phyloP scores from a whole-genome alignment of 2,329 filamentous ascomycete species.

The Sclerotinia sclerotiorum region DNA sequence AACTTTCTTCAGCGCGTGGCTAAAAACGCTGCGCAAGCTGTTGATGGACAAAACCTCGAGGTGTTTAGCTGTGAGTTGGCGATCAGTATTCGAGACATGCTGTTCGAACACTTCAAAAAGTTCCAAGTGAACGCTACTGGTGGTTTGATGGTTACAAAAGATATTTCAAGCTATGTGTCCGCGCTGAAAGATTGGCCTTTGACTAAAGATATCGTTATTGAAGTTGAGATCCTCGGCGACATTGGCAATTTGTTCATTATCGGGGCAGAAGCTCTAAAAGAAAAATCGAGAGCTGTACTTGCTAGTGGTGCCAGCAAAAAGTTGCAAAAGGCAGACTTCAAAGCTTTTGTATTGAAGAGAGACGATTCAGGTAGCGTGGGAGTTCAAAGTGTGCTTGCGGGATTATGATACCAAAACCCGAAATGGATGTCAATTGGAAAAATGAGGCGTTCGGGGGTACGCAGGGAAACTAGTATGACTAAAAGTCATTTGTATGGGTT shows the following conservation, averaged over 20 bases:
- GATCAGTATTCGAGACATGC: constrained; percentile 69
- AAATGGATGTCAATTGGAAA: constrained; percentile 21
- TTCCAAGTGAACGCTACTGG: constrained; percentile 92
- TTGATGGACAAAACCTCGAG: constrained; percentile 82
- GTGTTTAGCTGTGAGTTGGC: constrained; percentile 83
- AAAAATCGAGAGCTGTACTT: constrained; percentile 62
- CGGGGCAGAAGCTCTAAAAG: constrained; percentile 72
- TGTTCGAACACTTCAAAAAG: constrained; percentile 92
- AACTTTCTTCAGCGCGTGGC: constrained; percentile 73
- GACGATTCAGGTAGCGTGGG: constrained; percentile 81
- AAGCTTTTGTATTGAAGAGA: constrained; percentile 78
- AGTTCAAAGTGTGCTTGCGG: constrained; percentile 76
- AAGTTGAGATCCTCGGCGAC: constrained; percentile 84
- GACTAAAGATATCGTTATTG: constrained; percentile 63
- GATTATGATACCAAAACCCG: constrained; percentile 35
- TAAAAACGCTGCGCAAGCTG: constrained; percentile 60
- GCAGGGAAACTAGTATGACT: neutral
- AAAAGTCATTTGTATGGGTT: constrained; percentile 1
- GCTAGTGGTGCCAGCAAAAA: constrained; percentile 50
- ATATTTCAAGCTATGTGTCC: constrained; percentile 89
- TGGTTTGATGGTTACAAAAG: constrained; percentile 92
- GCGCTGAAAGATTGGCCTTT: constrained; percentile 81
- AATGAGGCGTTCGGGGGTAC: constrained; percentile 16
- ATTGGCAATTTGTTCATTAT: constrained; percentile 96
- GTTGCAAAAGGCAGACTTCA: constrained; percentile 68